Percentiles rank a stretch among this genome's conserved stretches.
phyloP scores from a whole-genome alignment of 2,329 filamentous ascomycete species.

The Pseudomassariella vexata region DNA sequence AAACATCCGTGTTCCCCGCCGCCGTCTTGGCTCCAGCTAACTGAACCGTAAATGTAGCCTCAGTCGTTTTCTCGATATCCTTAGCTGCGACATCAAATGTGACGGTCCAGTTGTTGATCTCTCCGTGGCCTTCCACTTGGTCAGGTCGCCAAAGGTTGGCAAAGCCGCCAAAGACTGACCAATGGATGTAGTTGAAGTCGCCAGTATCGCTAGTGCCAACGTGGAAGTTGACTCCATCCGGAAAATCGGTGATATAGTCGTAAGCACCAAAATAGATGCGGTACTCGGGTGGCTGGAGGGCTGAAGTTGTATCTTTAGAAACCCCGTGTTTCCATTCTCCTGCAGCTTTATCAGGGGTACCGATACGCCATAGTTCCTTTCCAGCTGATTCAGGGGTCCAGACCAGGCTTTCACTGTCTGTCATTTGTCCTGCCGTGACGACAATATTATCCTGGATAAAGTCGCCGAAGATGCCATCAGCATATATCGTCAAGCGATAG shows the following conservation, averaged over 20 bases:
- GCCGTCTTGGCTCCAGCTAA: constrained; percentile 58
- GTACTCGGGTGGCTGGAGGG: constrained; percentile 50
- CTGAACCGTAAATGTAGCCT: constrained; percentile 57
- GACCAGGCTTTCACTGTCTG: constrained; percentile 29
- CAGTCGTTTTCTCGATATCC: constrained; percentile 33
- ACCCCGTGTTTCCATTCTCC: constrained; percentile 57
- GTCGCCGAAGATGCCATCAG: constrained; percentile 55
- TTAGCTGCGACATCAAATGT: constrained; percentile 39
- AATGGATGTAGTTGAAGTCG: constrained; percentile 61
- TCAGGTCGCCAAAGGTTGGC: constrained; percentile 39
- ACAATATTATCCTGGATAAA: constrained; percentile 45
- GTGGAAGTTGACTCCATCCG: constrained; percentile 49
- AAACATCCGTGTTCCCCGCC: constrained; percentile 55
- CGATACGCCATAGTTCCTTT: constrained; percentile 56
- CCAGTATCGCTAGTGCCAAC: constrained; percentile 44
- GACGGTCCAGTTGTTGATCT: constrained; percentile 56
- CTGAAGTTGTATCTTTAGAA: constrained; percentile 38
- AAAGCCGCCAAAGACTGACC: constrained; percentile 55
- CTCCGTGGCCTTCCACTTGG: constrained; percentile 30
- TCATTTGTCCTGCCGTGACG: constrained; percentile 31
- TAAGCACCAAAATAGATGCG: constrained; percentile 56
- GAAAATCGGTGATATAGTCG: constrained; percentile 55
- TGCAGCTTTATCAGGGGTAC: constrained; percentile 53
- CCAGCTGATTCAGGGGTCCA: constrained; percentile 53
- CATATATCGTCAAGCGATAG: constrained; percentile 59